These are phyloP conservation scores for Phytophthora sp. DNA, from an alignment of 352 stramenopile genomes.

Conservation along the genomic window DNA sequence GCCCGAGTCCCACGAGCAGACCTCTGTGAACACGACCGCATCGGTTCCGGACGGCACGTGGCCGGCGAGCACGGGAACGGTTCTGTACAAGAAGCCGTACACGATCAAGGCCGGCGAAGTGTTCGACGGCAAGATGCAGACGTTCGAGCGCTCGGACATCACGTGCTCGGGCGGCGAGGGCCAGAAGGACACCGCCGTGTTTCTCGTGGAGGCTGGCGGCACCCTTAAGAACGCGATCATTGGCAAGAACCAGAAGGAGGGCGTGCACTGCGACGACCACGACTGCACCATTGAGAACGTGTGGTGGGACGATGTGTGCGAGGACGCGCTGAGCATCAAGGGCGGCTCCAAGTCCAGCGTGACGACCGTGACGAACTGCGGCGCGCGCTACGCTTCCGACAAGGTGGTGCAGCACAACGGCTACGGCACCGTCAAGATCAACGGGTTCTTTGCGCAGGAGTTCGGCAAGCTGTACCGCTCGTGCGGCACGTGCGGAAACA, in stretches of 20 bases:
- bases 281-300: conserved; percentile 4
- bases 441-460: conserved; percentile 1
- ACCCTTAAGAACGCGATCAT: background rate
- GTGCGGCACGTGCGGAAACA: background rate
- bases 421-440: conserved; percentile 3
- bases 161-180: background rate
- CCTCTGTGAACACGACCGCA: background rate
- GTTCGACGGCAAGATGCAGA: conserved; percentile 9
- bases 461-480: background rate
- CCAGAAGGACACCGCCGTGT: background rate
- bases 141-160: conserved; percentile 10
- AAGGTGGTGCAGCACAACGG: conserved; percentile 35
- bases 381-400: conserved; percentile 41
- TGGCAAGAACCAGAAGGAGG: background rate
- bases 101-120: conserved; percentile 15
- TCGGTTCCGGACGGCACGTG: conserved; percentile 19
- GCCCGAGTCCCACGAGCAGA: background rate
- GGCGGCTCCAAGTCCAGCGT: conserved; percentile 21
- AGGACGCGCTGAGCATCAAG: conserved; percentile 31
- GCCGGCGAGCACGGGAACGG: conserved; percentile 20
- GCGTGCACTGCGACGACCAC: background rate
- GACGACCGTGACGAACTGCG: conserved; percentile 33
- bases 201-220: conserved; percentile 8
- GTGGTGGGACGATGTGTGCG: conserved; percentile 18
- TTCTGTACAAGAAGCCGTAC: conserved; percentile 13